These are phyloP conservation scores for Phaffomyces opuntiae DNA, from an alignment of 805 yeast species.

Conservation along the genomic window DNA sequence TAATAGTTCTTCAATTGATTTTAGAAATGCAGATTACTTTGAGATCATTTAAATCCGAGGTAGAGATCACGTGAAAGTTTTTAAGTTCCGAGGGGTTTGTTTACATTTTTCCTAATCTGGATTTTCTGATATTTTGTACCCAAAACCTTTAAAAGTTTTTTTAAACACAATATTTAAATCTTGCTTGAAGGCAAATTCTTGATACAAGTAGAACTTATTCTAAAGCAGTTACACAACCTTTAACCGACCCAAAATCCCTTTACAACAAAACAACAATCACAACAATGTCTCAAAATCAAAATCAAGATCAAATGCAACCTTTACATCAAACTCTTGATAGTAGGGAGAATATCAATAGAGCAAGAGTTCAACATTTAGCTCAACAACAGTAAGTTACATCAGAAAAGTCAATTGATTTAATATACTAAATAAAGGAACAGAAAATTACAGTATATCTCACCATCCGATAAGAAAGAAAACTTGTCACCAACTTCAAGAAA, in stretches of 20 bases:
- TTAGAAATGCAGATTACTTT: too few species aligned
- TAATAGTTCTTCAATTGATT: too few species aligned
- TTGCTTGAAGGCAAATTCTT: too few species aligned
- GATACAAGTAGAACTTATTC: too few species aligned
- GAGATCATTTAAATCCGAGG: not conserved
- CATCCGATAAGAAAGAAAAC: constrained; percentile 24
- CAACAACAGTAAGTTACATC: constrained; percentile 20
- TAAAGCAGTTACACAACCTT: too few species aligned
- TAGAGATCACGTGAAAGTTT: not conserved
- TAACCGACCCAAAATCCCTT: too few species aligned
- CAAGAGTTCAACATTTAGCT: constrained; percentile 23
- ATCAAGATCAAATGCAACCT: constrained; percentile 18
- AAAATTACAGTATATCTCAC: constrained; percentile 24
- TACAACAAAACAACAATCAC: too few species aligned
- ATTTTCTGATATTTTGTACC: not conserved
- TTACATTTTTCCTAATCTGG: constrained; percentile 15
- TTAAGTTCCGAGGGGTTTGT: constrained; percentile 8
- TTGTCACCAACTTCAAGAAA: constrained; percentile 25
- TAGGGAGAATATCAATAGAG: constrained; percentile 21
- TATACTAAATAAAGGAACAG: constrained; percentile 11
- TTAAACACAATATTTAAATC: not conserved
- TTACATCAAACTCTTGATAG: constrained; percentile 24
- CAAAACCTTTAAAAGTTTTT: not conserved
- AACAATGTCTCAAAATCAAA: constrained; percentile 11
- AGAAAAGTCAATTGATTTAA: not conserved